Conservation (phyloP, 228 moss, liverwort and hornwort species). For the Sphagnum magellanicum region DNA sequence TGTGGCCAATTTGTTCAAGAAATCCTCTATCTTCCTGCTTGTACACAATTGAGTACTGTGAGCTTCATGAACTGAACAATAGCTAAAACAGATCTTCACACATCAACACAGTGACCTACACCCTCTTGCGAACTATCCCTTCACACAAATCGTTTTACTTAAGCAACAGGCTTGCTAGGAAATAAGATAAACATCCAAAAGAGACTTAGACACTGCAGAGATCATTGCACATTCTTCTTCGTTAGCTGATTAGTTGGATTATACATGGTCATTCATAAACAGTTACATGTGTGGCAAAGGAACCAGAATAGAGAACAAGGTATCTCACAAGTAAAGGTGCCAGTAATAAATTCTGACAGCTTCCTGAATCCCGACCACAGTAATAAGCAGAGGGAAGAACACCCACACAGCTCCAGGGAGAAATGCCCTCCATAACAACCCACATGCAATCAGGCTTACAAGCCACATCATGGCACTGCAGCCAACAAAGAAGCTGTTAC, state of each 20-base stretch:
- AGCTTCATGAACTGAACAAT: no score
- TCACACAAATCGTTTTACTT: no score
- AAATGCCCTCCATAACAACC: constrained; percentile 78
- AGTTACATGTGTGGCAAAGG: no score
- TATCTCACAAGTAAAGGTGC: constrained; percentile 65
- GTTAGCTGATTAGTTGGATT: no score
- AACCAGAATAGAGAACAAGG: not conserved
- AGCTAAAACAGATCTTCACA: no score
- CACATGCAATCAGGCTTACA: constrained; percentile 59
- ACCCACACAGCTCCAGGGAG: constrained; percentile 62
- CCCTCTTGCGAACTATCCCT: no score
- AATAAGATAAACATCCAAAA: no score
- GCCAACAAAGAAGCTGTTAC: not conserved
- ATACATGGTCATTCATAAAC: no score
- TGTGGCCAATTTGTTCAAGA: constrained; percentile 62
- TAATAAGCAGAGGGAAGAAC: constrained; percentile 67
- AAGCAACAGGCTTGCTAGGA: no score
- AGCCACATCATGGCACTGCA: constrained; percentile 85
- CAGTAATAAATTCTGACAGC: constrained; percentile 59
- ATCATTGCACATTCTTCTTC: no score
- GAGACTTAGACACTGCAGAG: no score
- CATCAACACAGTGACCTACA: no score
- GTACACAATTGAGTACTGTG: not conserved
- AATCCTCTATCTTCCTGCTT: constrained; percentile 63
- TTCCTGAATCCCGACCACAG: constrained; percentile 77